phyloP scores from a whole-genome alignment of 2,329 filamentous ascomycete genomes.

The Ascochyta fabae region DNA sequence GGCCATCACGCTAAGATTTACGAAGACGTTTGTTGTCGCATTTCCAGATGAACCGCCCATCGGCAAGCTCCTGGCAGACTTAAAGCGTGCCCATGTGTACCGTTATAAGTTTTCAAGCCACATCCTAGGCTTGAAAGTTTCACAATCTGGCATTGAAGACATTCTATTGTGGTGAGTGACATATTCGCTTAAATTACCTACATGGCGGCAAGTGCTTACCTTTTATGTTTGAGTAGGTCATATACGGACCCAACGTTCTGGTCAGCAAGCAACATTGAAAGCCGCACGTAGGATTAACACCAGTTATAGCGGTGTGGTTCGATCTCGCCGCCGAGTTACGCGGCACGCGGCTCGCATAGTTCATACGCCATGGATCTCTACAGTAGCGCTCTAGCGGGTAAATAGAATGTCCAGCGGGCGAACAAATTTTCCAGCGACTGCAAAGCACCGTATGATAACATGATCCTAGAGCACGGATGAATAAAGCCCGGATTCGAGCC shows the following conservation, averaged over 20 bases:
- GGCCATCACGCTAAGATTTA: neutral
- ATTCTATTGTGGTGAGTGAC: neutral
- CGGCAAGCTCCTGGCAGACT: conserved; percentile 1
- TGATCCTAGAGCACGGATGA: neutral
- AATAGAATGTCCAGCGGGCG: neutral
- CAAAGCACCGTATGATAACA: neutral
- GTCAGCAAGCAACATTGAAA: neutral
- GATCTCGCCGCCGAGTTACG: neutral
- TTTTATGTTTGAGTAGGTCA: neutral
- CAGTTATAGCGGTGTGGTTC: neutral
- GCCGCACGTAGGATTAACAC: neutral
- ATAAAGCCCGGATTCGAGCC: neutral
- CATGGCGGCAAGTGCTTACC: neutral
- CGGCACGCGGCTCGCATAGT: neutral
- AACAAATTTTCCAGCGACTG: neutral
- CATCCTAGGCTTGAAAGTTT: neutral
- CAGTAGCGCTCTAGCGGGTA: neutral
- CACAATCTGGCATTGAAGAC: neutral
- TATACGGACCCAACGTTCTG: neutral
- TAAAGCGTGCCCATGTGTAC: neutral
- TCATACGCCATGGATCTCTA: neutral
- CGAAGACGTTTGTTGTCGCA: neutral
- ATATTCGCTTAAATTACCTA: neutral
- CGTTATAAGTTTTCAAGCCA: neutral
- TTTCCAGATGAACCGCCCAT: neutral